Percentiles rank a stretch among this genome's conserved stretches.
Conservation (phyloP, 1,139 yeast species). For the Candida frijolesensis region DNA sequence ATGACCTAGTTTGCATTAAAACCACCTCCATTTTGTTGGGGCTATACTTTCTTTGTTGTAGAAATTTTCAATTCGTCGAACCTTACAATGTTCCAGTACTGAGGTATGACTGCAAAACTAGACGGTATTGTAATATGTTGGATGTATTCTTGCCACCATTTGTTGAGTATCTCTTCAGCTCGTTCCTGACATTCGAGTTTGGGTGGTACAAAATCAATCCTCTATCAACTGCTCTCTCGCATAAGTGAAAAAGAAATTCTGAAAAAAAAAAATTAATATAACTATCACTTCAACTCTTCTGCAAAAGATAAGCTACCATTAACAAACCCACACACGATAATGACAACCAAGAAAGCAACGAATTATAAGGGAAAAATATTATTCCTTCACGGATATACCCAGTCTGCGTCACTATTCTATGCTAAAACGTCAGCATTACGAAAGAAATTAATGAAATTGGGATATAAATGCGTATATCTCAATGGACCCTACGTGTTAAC, state of each 20-base stretch:
- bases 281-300: neutral
- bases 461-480: constrained; percentile 68
- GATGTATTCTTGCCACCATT: too few relatives aligned
- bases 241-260: neutral
- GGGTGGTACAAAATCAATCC: too few relatives aligned
- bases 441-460: constrained; percentile 36
- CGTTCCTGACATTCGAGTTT: too few relatives aligned
- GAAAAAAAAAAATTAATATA: neutral
- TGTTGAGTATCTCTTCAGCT: too few relatives aligned
- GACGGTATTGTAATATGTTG: too few relatives aligned
- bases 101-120: too few relatives aligned
- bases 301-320: neutral
- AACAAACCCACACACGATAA: neutral
- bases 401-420: constrained; percentile 45
- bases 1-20: too few relatives aligned
- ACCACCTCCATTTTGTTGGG: too few relatives aligned
- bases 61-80: too few relatives aligned
- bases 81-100: too few relatives aligned
- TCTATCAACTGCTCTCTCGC: too few relatives aligned
- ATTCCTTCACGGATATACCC: constrained; percentile 49
- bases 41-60: too few relatives aligned
- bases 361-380: constrained; percentile 32
- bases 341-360: constrained; percentile 12
- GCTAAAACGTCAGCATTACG: constrained; percentile 50
- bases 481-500: constrained; percentile 73